Base-by-base conservation (phyloP, 2,329 filamentous ascomycete genomes). In the Drechmeria coniospora region DNA sequence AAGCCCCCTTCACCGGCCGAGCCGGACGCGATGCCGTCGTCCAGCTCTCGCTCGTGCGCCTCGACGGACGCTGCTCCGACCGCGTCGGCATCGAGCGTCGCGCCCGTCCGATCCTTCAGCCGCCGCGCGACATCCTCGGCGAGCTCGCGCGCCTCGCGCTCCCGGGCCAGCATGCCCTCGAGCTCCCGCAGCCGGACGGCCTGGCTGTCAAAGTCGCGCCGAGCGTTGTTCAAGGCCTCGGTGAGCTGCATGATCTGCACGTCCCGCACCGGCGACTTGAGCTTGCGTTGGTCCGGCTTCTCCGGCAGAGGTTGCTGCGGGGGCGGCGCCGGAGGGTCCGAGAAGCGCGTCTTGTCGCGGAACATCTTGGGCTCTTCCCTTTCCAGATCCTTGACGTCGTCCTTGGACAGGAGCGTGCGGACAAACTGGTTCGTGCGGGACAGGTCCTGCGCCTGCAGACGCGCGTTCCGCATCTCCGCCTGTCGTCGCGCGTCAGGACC, bases 221-320 rank as follows among this genome's bases (percentile, higher is more conserved):
- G 92, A 8, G 86, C 80, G 32, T 70, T 74, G 29, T 78, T 80
- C 23, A 98, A 59, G 13, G 82, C 82, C 42, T 94, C 84, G 6
- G 84, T 82, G 10, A 98, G 62, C 12, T 81, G 74, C 5, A 87
- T 59, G 30, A 94, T 82, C 44, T 93, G 84, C 34, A 72, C 67
- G 30, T 63, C 63, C 8, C 72, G 65, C 20, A 70, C 59, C 1
- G 74, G 73, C 0, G 74, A 79, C 46, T 81, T 84, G 17, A 93
- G 53, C 1, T 81, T 71, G 1, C 75, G 70, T 0, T 66, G 71
- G 51, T 92, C 83, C 0, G 87, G 87, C 50, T 94, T 94, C 47
- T 94, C 86, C 1, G 87, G 87, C 5, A 95, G 61, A 10, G 87
- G 87, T 41, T 92, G 86, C 41, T 92, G 84, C 16, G 87, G 87